Conservation (phyloP, 1,284 basidiomycete species). For the Microbotryum saponariae region DNA sequence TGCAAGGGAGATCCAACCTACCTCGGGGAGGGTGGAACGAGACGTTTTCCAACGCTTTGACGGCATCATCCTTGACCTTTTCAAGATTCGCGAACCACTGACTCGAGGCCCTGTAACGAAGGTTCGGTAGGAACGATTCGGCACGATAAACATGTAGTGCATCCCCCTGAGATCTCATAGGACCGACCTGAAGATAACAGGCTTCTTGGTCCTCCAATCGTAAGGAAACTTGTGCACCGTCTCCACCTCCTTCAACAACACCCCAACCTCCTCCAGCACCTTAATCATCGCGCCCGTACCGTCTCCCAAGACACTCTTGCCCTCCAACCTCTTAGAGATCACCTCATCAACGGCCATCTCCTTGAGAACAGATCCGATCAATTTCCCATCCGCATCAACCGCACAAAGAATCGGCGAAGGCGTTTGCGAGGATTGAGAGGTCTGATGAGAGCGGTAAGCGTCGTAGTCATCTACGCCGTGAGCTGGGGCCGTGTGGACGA, state of each 20-base stretch:
- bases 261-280: constrained; percentile 53
- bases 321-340: constrained; percentile 51
- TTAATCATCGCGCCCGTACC: constrained; percentile 62
- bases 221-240: constrained; percentile 88
- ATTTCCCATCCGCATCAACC: constrained; percentile 72
- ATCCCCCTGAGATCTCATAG: not conserved
- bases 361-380: constrained; percentile 54
- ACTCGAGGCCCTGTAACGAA: constrained; percentile 66
- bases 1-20: constrained; percentile 43
- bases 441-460: constrained; percentile 49
- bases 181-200: constrained; percentile 76
- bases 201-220: constrained; percentile 93
- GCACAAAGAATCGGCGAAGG: constrained; percentile 53
- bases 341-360: constrained; percentile 38
- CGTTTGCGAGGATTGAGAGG: constrained; percentile 40
- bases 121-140: not conserved
- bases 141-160: not conserved
- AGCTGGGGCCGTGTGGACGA: constrained; percentile 92
- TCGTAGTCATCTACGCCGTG: constrained; percentile 91
- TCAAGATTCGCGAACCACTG: constrained; percentile 97
- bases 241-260: constrained; percentile 59
- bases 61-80: constrained; percentile 67
- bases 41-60: constrained; percentile 64
- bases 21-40: constrained; percentile 69
- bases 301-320: constrained; percentile 61